These are phyloP conservation scores for Pseudodiploospora longispora DNA, from an alignment of 2,329 filamentous ascomycete genomes.

Conservation along the genomic window DNA sequence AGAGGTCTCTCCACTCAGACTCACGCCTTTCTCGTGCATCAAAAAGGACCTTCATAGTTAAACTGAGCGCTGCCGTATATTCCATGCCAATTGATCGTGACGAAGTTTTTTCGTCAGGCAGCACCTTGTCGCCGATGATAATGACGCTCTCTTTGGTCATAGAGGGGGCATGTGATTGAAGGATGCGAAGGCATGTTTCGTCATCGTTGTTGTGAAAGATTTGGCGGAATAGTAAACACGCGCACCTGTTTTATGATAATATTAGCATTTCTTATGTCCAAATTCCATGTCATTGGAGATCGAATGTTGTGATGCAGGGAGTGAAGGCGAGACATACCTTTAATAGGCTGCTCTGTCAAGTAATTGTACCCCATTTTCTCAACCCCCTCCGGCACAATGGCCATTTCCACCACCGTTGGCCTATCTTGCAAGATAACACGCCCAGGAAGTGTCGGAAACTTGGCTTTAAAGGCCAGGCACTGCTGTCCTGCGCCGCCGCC, in stretches of 20 bases:
- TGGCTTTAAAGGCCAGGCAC: slow-evolving; percentile 8
- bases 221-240: slow-evolving; percentile 19
- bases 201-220: slow-evolving; percentile 20
- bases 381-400: slow-evolving; percentile 11
- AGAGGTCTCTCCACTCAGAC: slow-evolving; percentile 15
- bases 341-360: slow-evolving; percentile 15
- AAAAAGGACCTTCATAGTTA: slow-evolving; percentile 18
- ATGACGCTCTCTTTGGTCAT: slow-evolving; percentile 13
- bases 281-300: slow-evolving; percentile 11
- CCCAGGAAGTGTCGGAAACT: slow-evolving; percentile 7
- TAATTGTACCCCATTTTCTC: slow-evolving; percentile 18
- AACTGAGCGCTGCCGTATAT: slow-evolving; percentile 14
- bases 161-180: slow-evolving; percentile 11
- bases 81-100: slow-evolving; percentile 10
- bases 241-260: slow-evolving; percentile 9
- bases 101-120: slow-evolving; percentile 11
- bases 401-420: slow-evolving; percentile 12
- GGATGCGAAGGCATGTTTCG: slow-evolving; percentile 15
- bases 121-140: slow-evolving; percentile 17
- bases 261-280: too few relatives aligned
- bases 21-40: slow-evolving; percentile 17
- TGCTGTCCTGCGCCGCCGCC: slow-evolving; percentile 15
- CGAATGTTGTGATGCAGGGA: slow-evolving; percentile 13
- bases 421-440: slow-evolving; percentile 16
- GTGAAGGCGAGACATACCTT: slow-evolving; percentile 12